phyloP scores from a whole-genome alignment of 257 asterid species.

The Penstemon newberryi region DNA sequence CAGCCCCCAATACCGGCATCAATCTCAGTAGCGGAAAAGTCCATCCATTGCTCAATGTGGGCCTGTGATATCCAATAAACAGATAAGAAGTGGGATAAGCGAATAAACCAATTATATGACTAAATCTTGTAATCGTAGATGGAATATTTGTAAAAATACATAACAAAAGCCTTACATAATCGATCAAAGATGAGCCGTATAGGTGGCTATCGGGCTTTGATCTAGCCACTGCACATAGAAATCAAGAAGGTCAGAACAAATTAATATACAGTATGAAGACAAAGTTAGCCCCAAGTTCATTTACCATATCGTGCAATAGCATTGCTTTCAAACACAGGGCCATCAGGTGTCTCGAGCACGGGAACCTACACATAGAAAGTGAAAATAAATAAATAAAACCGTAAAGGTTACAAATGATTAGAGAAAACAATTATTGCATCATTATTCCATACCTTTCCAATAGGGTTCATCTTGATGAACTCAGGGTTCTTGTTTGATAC shows the following conservation, averaged over 20 bases:
- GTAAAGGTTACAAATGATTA: not conserved
- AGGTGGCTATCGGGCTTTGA: conserved; percentile 59
- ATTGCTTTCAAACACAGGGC: conserved; percentile 75
- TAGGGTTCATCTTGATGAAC: conserved; percentile 77
- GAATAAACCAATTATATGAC: not conserved
- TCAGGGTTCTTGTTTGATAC: conserved; percentile 71
- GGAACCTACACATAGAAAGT: conserved; percentile 50
- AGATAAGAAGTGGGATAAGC: not conserved
- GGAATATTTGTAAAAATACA: not conserved
- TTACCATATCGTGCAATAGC: conserved; percentile 90
- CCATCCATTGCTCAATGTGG: conserved; percentile 82
- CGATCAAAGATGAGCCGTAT: conserved; percentile 64
- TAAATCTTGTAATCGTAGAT: not conserved
- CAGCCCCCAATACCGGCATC: conserved; percentile 50
- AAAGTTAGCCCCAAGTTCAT: not conserved
- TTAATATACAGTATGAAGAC: not conserved
- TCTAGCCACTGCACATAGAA: conserved; percentile 43
- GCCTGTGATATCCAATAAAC: conserved; percentile 38
- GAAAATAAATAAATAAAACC: conserved; percentile 3
- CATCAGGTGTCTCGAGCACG: conserved; percentile 86
- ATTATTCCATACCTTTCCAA: conserved; percentile 61
- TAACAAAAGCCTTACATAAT: conserved; percentile 50
- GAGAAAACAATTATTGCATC: not conserved
- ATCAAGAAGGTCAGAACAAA: conserved; percentile 21
- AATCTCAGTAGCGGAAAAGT: conserved; percentile 66